Conservation (phyloP, 805 yeast species). For the Zygotorulaspora danielsina region DNA sequence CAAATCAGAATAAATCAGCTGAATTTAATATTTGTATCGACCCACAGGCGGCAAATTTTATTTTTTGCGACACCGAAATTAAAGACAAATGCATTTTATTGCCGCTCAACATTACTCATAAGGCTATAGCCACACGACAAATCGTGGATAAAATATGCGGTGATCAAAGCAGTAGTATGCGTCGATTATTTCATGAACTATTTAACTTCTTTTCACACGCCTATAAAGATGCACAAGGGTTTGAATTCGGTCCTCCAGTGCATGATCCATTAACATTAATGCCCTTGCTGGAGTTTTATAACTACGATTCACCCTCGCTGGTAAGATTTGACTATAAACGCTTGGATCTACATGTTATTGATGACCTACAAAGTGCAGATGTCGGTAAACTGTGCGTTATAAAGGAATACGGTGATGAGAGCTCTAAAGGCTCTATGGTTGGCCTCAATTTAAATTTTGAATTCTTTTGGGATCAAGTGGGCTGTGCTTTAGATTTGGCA, state of each 20-base stretch:
- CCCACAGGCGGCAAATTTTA: slow-evolving; percentile 64
- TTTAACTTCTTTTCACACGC: slow-evolving; percentile 48
- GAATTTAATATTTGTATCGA: slow-evolving; percentile 77
- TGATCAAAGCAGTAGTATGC: slow-evolving; percentile 41
- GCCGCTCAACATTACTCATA: slow-evolving; percentile 70
- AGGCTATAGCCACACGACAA: slow-evolving; percentile 43
- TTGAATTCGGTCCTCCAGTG: slow-evolving; percentile 61
- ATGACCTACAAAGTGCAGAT: slow-evolving; percentile 45
- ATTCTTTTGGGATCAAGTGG: slow-evolving; percentile 46
- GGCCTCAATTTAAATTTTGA: slow-evolving; percentile 39
- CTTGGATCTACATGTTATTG: slow-evolving; percentile 26
- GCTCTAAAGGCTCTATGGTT: slow-evolving; percentile 38
- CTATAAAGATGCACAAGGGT: slow-evolving; percentile 41
- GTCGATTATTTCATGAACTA: slow-evolving; percentile 53
- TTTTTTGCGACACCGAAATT: slow-evolving; percentile 47
- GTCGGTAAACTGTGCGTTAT: slow-evolving; percentile 51
- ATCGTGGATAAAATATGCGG: slow-evolving; percentile 41
- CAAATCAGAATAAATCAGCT: slow-evolving; percentile 50
- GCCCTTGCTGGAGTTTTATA: slow-evolving; percentile 47
- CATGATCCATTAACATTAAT: slow-evolving; percentile 77
- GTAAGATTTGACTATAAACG: slow-evolving; percentile 22
- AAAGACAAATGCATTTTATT: slow-evolving; percentile 49
- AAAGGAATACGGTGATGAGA: slow-evolving; percentile 26
- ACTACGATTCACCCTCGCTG: slow-evolving; percentile 24
- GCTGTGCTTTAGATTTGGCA: slow-evolving; percentile 38